These are phyloP conservation scores for Fusarium irregulare DNA, from an alignment of 2,329 filamentous ascomycete genomes.

Conservation along the genomic window DNA sequence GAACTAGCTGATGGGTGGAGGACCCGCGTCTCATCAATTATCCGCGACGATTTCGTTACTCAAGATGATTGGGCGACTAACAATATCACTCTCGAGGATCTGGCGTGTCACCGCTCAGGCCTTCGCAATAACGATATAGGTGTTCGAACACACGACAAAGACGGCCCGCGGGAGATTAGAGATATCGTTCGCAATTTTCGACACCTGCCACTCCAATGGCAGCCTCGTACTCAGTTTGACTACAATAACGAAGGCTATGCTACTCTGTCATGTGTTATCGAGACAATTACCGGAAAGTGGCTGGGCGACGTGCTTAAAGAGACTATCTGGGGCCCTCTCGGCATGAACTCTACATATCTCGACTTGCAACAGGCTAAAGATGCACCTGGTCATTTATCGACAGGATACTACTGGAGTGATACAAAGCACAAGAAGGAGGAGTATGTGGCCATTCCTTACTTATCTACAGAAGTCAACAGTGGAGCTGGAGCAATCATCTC, in stretches of 20 bases:
- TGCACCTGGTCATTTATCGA: conserved; percentile 50
- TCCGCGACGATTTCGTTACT: conserved; percentile 65
- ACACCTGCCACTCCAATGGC: conserved; percentile 56
- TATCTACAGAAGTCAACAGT: conserved; percentile 44
- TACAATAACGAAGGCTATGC: conserved; percentile 66
- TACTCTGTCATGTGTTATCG: conserved; percentile 58
- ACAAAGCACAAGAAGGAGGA: conserved; percentile 25
- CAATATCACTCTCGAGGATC: conserved; percentile 65
- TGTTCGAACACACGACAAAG: conserved; percentile 48
- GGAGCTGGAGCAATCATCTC: conserved; percentile 58
- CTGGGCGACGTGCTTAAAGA: conserved; percentile 56
- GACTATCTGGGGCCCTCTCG: conserved; percentile 58
- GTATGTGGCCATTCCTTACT: conserved; percentile 43
- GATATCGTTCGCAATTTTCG: conserved; percentile 58
- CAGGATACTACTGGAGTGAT: conserved; percentile 56
- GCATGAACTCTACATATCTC: conserved; percentile 58
- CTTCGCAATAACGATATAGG: conserved; percentile 57
- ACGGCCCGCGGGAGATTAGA: conserved; percentile 46
- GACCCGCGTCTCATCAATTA: conserved; percentile 58
- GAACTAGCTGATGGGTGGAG: conserved; percentile 55
- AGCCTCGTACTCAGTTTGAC: conserved; percentile 58
- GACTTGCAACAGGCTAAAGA: conserved; percentile 44
- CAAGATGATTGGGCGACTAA: conserved; percentile 58
- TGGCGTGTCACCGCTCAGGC: conserved; percentile 64
- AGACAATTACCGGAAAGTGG: conserved; percentile 53